These are phyloP conservation scores for Brassica nigra DNA, from an alignment of 345 rosid species.

Conservation along the genomic window DNA sequence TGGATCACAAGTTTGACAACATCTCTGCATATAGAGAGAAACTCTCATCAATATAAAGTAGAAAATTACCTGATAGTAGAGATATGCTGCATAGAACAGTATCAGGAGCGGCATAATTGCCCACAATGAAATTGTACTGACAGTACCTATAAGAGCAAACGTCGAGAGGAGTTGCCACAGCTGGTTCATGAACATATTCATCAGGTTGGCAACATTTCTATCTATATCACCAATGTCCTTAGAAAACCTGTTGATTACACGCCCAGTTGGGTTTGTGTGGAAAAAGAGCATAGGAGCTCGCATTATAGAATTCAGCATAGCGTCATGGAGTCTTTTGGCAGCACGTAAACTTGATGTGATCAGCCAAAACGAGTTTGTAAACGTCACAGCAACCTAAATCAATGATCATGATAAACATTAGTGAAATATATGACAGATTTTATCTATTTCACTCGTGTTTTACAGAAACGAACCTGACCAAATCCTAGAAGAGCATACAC, in stretches of 20 bases:
- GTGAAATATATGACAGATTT: not conserved
- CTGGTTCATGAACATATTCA: constrained; percentile 77
- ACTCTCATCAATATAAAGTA: not conserved
- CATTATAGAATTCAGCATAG: constrained; percentile 72
- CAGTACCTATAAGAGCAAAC: constrained; percentile 78
- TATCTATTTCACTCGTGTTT: constrained; percentile 1
- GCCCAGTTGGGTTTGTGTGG: constrained; percentile 90
- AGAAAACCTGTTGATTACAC: constrained; percentile 89
- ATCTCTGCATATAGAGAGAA: constrained; percentile 2
- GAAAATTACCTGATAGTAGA: constrained; percentile 83
- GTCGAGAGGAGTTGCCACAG: constrained; percentile 90
- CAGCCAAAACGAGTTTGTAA: constrained; percentile 84
- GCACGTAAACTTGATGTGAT: constrained; percentile 83
- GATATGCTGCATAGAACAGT: constrained; percentile 83
- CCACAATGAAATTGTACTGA: constrained; percentile 93
- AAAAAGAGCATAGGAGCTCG: constrained; percentile 96
- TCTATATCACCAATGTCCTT: constrained; percentile 94
- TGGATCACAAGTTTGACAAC: constrained; percentile 9
- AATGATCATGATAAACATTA: constrained; percentile 2
- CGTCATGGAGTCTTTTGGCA: constrained; percentile 78
- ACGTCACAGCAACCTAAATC: constrained; percentile 71
- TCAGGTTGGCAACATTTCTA: constrained; percentile 65
- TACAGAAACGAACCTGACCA: constrained; percentile 65
- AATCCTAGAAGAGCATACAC: constrained; percentile 68
- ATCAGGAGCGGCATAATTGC: constrained; percentile 89